Conservation (phyloP, 371 early-diverging fungal genomes). For the Nematocida sp. region DNA sequence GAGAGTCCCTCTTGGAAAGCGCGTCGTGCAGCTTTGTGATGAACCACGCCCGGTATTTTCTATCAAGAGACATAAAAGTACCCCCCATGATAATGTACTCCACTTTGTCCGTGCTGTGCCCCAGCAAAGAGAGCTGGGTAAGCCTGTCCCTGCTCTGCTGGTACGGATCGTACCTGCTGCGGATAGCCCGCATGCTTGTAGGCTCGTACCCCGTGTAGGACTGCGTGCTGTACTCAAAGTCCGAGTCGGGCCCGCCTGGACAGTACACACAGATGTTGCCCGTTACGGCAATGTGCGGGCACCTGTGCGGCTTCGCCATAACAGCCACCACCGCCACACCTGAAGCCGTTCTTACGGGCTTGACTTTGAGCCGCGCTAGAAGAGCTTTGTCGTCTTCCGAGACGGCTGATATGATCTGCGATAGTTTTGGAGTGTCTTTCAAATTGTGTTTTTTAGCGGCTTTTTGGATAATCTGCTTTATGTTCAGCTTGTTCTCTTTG, state of each 20-base stretch:
- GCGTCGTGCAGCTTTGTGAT: slow-evolving; percentile 93
- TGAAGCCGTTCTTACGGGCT: slow-evolving; percentile 94
- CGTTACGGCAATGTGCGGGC: slow-evolving; percentile 99
- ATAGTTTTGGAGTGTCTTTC: slow-evolving; percentile 76
- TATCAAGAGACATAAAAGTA: slow-evolving; percentile 92
- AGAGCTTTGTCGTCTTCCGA: slow-evolving; percentile 82
- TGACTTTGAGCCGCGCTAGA: slow-evolving; percentile 80
- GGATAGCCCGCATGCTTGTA: slow-evolving; percentile 97
- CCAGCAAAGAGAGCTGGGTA: slow-evolving; percentile 83
- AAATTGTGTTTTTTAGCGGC: slow-evolving; percentile 60
- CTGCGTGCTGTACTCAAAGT: slow-evolving; percentile 99
- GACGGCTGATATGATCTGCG: slow-evolving; percentile 95
- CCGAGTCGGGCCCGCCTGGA: slow-evolving; percentile 98
- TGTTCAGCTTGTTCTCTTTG: slow-evolving; percentile 59
- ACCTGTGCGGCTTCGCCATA: slow-evolving; percentile 99
- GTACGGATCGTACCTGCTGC: slow-evolving; percentile 92
- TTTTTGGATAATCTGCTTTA: slow-evolving; percentile 47
- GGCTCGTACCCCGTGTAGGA: slow-evolving; percentile 99
- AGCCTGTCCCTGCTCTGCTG: slow-evolving; percentile 90
- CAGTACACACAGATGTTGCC: slow-evolving; percentile 98
- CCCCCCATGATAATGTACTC: slow-evolving; percentile 99
- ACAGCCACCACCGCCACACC: slow-evolving; percentile 98
- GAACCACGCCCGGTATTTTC: slow-evolving; percentile 91
- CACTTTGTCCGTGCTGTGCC: slow-evolving; percentile 93
- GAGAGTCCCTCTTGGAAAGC: slow-evolving; percentile 76